These are phyloP conservation scores for Pyrrhoderma noxium DNA, from an alignment of 1,284 basidiomycete species.

Conservation along the genomic window DNA sequence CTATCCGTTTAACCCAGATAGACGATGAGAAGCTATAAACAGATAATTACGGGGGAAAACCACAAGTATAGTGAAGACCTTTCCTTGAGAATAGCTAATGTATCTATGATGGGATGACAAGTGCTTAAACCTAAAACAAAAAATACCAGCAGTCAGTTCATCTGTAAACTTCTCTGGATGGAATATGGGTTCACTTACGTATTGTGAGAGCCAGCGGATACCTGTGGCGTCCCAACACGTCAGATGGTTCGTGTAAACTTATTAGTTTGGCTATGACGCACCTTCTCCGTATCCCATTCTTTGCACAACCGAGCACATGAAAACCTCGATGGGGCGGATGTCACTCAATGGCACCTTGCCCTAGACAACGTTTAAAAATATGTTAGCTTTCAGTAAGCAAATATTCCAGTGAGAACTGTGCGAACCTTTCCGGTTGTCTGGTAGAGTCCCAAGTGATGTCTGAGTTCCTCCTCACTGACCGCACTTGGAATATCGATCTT, in stretches of 20 bases:
- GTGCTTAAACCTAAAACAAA: background rate
- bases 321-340: constrained; percentile 97
- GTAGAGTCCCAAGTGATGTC: constrained; percentile 92
- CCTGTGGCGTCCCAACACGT: constrained; percentile 35
- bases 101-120: too few relatives aligned
- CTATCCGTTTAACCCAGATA: too few relatives aligned
- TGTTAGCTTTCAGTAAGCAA: background rate
- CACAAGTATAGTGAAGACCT: too few relatives aligned
- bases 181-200: constrained; percentile 44
- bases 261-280: constrained; percentile 24
- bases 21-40: too few relatives aligned
- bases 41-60: too few relatives aligned
- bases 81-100: too few relatives aligned
- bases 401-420: constrained; percentile 11
- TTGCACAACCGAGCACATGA: constrained; percentile 99
- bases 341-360: constrained; percentile 96
- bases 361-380: constrained; percentile 33
- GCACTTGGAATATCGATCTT: constrained; percentile 99
- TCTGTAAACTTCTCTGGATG: too few relatives aligned
- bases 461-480: constrained; percentile 95
- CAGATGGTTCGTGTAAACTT: constrained; percentile 7
- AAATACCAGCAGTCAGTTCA: background rate
- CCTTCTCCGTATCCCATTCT: constrained; percentile 98
- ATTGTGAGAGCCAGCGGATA: constrained; percentile 99
- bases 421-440: constrained; percentile 97